Base-by-base conservation (phyloP, 768 basidiomycete genomes). In the Tricholoma terreum region DNA sequence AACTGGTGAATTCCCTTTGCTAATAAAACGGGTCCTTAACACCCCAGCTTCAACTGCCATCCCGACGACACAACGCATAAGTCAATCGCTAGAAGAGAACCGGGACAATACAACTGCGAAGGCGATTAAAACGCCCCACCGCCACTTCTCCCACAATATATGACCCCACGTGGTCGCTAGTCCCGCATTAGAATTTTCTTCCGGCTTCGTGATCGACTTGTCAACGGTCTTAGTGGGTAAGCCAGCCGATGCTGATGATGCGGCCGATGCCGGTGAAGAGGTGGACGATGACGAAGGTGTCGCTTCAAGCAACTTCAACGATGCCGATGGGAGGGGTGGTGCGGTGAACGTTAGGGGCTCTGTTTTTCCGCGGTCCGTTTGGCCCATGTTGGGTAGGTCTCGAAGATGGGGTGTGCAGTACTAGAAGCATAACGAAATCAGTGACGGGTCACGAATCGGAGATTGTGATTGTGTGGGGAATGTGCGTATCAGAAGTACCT, bases 381-480 rank as follows among this genome's bases (percentile, higher is more conserved):
- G 80, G 19, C 89, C 94, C 96, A 98, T 98, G 73, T 97, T 97
- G 0, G 96, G 96, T 27, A 95, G 72, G 66, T 94, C 86, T 45
- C 78, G 84, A 66, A 84, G 79, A 15, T 75, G 73, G 10, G 84
- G 78, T 30, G 79, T 77, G 65, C 88, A 90, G 65, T 90, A 92
- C 88, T 98, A 65, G 48, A 64, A 35, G 38, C 61, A 33, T 27
- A 58, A 38, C 45, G 45, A 51, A 45, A 66, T 56, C 33, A 56
- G 58, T 33, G 45, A 45, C 33, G 7, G 50, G 14, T 55, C 50
- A 57, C 56, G 35, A 24, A 38, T 36, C 40, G n/a, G 15, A 52
- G 27, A 40, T 36, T 30, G 48, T 38, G 22, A 45, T 59, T 35
- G n/a, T 34, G n/a, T 27, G 54, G 49, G 50, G 31, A 49, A 58